Percentiles rank a stretch among this genome's conserved stretches.
Evolutionary conservation across 352 stramenopile genomes (phyloP).

Genomic region (Pythium aphanidermatum): DNA sequence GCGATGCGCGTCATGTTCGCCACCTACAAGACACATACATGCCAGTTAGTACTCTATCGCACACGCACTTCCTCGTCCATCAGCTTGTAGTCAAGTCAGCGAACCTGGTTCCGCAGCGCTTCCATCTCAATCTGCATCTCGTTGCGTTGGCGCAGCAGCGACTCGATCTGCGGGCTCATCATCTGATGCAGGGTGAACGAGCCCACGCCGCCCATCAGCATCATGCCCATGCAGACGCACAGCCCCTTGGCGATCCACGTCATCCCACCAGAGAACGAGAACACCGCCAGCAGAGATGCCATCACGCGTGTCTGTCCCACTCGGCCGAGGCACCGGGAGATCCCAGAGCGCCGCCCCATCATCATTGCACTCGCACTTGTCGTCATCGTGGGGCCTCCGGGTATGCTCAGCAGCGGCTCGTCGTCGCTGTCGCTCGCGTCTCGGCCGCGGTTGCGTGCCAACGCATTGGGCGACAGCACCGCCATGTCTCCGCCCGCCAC

Average conservation of each 20-base stretch:
- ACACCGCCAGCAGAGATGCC: background rate
- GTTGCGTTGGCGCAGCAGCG: conserved; percentile 50
- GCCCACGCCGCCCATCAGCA: conserved; percentile 50
- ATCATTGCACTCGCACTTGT: background rate
- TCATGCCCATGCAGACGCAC: conserved; percentile 41
- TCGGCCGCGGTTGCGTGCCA: conserved; percentile 3
- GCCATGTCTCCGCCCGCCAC: background rate
- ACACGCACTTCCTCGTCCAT: background rate
- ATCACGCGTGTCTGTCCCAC: background rate
- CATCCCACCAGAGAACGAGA: conserved; percentile 15
- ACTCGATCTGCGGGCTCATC: conserved; percentile 71
- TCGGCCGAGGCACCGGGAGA: conserved; percentile 2
- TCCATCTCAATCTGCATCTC: conserved; percentile 46
- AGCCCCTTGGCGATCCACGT: conserved; percentile 38
- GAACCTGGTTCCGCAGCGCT: conserved; percentile 39
- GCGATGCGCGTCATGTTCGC: conserved; percentile 66
- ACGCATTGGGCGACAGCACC: background rate
- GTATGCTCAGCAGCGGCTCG: conserved; percentile 6
- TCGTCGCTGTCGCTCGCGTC: conserved; percentile 4
- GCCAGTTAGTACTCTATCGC: background rate
- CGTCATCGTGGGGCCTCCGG: background rate
- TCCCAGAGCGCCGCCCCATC: too few relatives aligned
- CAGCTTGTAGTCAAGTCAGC: background rate
- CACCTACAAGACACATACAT: conserved; percentile 20
- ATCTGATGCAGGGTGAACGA: conserved; percentile 71